A percentile compares a stretch with the other conserved stretches of the same genome.
Conservation (phyloP, 305 asterid species). For the Rubia peregrina region DNA sequence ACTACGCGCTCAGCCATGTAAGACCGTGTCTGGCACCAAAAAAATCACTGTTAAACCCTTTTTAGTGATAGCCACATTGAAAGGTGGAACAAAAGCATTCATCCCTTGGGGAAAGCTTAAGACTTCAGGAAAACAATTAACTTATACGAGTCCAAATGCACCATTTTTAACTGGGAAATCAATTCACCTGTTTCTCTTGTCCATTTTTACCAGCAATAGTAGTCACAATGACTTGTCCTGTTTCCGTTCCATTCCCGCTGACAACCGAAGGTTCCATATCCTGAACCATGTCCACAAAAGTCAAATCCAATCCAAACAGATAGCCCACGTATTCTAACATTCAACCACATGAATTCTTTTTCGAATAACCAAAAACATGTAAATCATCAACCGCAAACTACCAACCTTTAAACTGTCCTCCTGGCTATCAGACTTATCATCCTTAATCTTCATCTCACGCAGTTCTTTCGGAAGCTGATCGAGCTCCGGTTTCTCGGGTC, state of each 20-base stretch:
- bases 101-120: neutral
- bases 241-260: conserved; percentile 72
- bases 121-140: neutral
- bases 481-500: conserved; percentile 33
- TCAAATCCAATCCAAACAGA: neutral
- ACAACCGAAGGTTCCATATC: conserved; percentile 80
- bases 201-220: conserved; percentile 67
- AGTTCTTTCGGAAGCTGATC: conserved; percentile 73
- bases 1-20: conserved; percentile 94
- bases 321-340: conserved; percentile 2
- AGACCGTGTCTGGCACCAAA: conserved; percentile 58
- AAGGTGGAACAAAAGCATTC: neutral
- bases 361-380: neutral
- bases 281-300: conserved; percentile 23
- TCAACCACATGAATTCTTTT: too few relatives aligned
- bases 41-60: neutral
- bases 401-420: conserved; percentile 52
- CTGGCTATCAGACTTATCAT: conserved; percentile 38
- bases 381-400: neutral
- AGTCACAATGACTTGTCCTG: conserved; percentile 87
- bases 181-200: conserved; percentile 66
- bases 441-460: conserved; percentile 78
- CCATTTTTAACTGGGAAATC: neutral
- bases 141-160: neutral
- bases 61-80: neutral